Conservation (phyloP, 176 grass and related monocot species). For the Oryza officinalis region DNA sequence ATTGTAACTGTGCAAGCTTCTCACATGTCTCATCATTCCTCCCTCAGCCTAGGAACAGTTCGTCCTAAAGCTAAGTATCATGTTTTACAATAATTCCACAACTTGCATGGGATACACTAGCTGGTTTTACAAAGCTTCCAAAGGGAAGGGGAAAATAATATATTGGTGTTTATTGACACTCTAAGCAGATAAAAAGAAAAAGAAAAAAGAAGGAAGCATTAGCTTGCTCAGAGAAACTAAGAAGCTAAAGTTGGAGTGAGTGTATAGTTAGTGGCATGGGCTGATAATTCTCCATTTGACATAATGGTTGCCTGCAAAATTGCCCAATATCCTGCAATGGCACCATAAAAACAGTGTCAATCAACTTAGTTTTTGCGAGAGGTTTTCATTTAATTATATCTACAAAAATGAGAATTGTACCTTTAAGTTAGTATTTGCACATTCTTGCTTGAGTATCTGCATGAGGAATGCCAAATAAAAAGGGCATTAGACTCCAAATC, state of each 20-base stretch:
- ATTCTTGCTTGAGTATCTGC: slow-evolving; percentile 40
- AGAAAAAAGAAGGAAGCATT: neutral
- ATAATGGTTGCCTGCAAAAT: slow-evolving; percentile 48
- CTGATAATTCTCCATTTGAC: slow-evolving; percentile 40
- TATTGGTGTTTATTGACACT: slow-evolving; percentile 22
- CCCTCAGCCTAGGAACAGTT: slow-evolving; percentile 43
- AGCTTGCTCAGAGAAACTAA: slow-evolving; percentile 33
- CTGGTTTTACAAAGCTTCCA: slow-evolving; percentile 36
- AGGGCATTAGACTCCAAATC: slow-evolving; percentile 16
- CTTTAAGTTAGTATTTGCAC: slow-evolving; percentile 69
- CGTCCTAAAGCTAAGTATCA: slow-evolving; percentile 41
- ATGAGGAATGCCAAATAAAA: slow-evolving; percentile 14
- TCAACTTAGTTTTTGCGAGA: neutral
- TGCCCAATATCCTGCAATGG: slow-evolving; percentile 53
- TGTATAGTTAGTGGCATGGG: slow-evolving; percentile 50
- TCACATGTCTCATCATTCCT: slow-evolving; percentile 45
- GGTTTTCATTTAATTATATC: neutral
- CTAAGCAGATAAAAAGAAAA: neutral
- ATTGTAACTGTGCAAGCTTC: slow-evolving; percentile 33
- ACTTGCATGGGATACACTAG: slow-evolving; percentile 13
- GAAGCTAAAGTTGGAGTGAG: slow-evolving; percentile 14
- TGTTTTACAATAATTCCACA: slow-evolving; percentile 22
- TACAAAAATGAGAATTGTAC: slow-evolving; percentile 15
- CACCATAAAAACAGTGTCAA: slow-evolving; percentile 5
- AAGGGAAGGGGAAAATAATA: neutral